Conservation (phyloP, 2,329 filamentous ascomycete genomes). For the Penicillium expansum region DNA sequence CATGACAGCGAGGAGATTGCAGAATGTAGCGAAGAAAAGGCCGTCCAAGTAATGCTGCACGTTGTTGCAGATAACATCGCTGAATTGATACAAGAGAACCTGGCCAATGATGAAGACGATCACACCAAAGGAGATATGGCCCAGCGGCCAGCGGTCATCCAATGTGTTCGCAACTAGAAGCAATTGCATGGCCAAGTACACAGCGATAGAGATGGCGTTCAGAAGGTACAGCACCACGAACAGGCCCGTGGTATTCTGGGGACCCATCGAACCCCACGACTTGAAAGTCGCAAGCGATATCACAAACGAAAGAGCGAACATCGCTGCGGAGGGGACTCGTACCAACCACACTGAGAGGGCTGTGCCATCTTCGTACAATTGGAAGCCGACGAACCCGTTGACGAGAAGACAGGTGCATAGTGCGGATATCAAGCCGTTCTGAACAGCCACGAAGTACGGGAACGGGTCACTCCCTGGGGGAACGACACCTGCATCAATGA, state of each 20-base stretch:
- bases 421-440: slow-evolving; percentile 80
- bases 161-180: slow-evolving; percentile 85
- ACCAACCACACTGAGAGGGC: slow-evolving; percentile 91
- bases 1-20: slow-evolving; percentile 94
- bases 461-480: slow-evolving; percentile 77
- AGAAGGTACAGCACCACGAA: slow-evolving; percentile 91
- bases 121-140: slow-evolving; percentile 84
- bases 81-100: slow-evolving; percentile 88
- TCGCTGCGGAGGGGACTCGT: slow-evolving; percentile 70
- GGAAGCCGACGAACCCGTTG: slow-evolving; percentile 98
- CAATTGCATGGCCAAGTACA: slow-evolving; percentile 86
- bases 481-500: slow-evolving; percentile 89
- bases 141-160: slow-evolving; percentile 91
- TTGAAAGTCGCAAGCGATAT: slow-evolving; percentile 92
- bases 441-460: slow-evolving; percentile 86
- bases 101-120: slow-evolving; percentile 92
- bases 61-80: slow-evolving; percentile 75
- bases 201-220: slow-evolving; percentile 78
- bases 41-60: slow-evolving; percentile 93
- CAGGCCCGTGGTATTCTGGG: slow-evolving; percentile 80
- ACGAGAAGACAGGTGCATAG: slow-evolving; percentile 86
- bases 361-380: slow-evolving; percentile 96
- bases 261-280: slow-evolving; percentile 78
- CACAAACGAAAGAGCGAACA: slow-evolving; percentile 83
- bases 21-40: slow-evolving; percentile 88